Evolutionary conservation across 495 filamentous ascomycete genomes (phyloP).

Genomic region (Articulospora tetracladia): DNA sequence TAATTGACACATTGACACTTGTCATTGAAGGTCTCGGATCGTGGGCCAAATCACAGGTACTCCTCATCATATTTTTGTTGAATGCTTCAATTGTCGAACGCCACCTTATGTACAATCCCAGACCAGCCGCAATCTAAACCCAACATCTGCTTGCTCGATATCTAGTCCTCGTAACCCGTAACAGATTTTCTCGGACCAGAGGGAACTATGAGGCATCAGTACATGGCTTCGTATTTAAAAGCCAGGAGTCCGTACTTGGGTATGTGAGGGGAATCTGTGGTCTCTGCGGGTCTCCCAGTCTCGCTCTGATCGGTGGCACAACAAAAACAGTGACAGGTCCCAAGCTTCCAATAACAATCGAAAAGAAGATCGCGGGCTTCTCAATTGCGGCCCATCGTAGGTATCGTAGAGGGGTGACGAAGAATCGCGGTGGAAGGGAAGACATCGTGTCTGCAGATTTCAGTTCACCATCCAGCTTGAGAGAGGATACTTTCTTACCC

Average conservation of each 20-base stretch:
- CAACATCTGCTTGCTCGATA: background rate
- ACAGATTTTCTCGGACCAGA: constrained; percentile 21
- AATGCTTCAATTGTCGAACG: background rate
- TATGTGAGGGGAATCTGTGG: constrained; percentile 80
- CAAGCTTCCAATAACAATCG: constrained; percentile 62
- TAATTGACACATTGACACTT: no score
- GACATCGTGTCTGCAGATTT: constrained; percentile 46
- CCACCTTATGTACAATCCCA: background rate
- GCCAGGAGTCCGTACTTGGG: constrained; percentile 56
- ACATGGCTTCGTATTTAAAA: background rate
- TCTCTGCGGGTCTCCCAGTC: constrained; percentile 63
- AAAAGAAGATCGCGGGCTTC: constrained; percentile 85
- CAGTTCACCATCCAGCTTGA: background rate
- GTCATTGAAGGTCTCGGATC: no score
- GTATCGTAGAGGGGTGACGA: constrained; percentile 74
- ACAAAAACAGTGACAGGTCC: constrained; percentile 66
- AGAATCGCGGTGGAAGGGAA: constrained; percentile 66
- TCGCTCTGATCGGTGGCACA: constrained; percentile 64
- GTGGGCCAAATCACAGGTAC: no score
- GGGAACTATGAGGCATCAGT: constrained; percentile 16
- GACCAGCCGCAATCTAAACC: background rate
- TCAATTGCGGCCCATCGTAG: constrained; percentile 80
- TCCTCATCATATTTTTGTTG: background rate
- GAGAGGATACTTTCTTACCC: background rate
- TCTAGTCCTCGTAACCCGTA: constrained; percentile 23